Percentiles rank a stretch among this genome's conserved stretches.
These are phyloP conservation scores for Fusarium torreyae DNA, from an alignment of 2,329 filamentous ascomycete species.

Conservation along the genomic window DNA sequence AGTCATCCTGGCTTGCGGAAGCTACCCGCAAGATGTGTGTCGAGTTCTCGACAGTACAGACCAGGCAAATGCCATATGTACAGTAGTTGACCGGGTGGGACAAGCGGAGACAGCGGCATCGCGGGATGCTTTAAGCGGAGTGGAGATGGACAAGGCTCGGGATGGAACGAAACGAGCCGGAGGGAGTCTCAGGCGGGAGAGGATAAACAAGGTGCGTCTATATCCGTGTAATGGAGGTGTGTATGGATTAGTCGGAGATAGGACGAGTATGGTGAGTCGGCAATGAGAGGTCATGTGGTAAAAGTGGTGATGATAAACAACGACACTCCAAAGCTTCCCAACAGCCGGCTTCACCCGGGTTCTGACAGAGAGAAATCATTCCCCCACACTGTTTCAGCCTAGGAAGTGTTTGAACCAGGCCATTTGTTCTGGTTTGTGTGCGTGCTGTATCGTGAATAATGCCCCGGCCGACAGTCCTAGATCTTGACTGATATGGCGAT, in stretches of 20 bases:
- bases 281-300: slow-evolving; percentile 43
- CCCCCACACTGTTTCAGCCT: slow-evolving; percentile 4
- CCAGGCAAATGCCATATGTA: slow-evolving; percentile 4
- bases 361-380: slow-evolving; percentile 17
- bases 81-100: slow-evolving; percentile 9
- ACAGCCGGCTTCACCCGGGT: slow-evolving; percentile 39
- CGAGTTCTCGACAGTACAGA: neutral
- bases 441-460: slow-evolving; percentile 3
- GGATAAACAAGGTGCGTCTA: slow-evolving; percentile 20
- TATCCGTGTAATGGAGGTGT: slow-evolving; percentile 23
- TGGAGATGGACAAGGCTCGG: slow-evolving; percentile 40
- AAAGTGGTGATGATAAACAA: slow-evolving; percentile 42
- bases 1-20: slow-evolving; percentile 25
- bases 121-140: slow-evolving; percentile 32
- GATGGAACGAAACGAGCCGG: slow-evolving; percentile 43
- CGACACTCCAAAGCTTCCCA: slow-evolving; percentile 18
- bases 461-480: slow-evolving; percentile 14
- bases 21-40: slow-evolving; percentile 22
- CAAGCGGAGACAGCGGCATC: slow-evolving; percentile 37
- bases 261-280: slow-evolving; percentile 23
- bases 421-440: slow-evolving; percentile 4
- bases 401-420: slow-evolving; percentile 10
- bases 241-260: slow-evolving; percentile 26
- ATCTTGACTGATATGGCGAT: slow-evolving; percentile 27
- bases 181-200: slow-evolving; percentile 9